A percentile compares a stretch with the other conserved stretches of the same genome.
Evolutionary conservation across 2,329 filamentous ascomycete species (phyloP).

Genomic region (Malbranchea zuffiana): DNA sequence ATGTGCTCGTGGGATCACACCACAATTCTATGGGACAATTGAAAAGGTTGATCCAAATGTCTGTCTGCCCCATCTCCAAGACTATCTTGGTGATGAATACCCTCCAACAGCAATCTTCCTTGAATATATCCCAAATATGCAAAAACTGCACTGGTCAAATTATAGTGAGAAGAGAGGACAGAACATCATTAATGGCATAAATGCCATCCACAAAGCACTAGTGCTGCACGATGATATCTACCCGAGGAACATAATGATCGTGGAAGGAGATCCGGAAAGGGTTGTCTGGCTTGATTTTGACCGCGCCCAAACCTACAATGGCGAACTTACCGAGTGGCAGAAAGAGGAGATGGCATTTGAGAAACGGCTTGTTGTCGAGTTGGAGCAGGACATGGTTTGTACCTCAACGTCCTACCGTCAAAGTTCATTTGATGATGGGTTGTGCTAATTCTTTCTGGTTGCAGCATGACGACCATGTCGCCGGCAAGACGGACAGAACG

Average conservation of each 20-base stretch:
- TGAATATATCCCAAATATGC: conserved; percentile 20
- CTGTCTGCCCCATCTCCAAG: conserved; percentile 5
- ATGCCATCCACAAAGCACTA: conserved; percentile 17
- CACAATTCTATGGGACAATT: conserved; percentile 9
- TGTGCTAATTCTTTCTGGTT: too few species aligned
- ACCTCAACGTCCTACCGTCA: too few species aligned
- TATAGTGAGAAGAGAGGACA: conserved; percentile 15
- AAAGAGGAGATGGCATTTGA: conserved; percentile 1
- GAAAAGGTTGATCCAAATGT: conserved; percentile 11
- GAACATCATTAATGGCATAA: conserved; percentile 16
- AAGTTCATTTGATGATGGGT: too few species aligned
- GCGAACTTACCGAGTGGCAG: conserved; percentile 4
- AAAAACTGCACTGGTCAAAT: conserved; percentile 18
- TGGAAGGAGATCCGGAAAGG: conserved; percentile 12
- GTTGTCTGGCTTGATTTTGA: conserved; percentile 21
- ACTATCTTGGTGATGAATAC: conserved; percentile 7
- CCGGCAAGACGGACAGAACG: too few species aligned
- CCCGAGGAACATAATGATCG: conserved; percentile 20
- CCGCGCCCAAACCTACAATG: conserved; percentile 13
- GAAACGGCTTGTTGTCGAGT: too few species aligned
- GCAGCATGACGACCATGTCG: too few species aligned
- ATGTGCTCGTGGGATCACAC: conserved; percentile 10
- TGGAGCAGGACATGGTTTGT: too few species aligned
- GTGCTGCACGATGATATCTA: conserved; percentile 19
- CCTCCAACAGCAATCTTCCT: conserved; percentile 19